Evolutionary conservation across 2,329 filamentous ascomycete genomes (phyloP), one percentile per base, ranked within the genome.

Genomic region (Beauveria scarabaeidicola): DNA sequence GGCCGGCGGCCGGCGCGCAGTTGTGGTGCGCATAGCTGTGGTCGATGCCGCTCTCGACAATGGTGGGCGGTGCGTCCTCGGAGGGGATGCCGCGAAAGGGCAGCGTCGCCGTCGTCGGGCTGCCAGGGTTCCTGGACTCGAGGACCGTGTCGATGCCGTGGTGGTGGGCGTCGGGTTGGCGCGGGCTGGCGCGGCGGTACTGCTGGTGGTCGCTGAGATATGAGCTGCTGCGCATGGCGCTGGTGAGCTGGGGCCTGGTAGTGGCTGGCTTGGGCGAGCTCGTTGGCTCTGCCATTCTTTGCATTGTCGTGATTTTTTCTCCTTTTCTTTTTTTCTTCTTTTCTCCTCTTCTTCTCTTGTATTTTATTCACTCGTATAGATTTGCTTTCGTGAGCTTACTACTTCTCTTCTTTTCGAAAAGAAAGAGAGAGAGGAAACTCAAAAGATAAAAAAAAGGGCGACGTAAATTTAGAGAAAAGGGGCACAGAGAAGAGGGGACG

Each of bases 71-170:
- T 62, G 81, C 77, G 29, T 82, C 79, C 32, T 81, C 76, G 57
- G 81, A 83, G 8, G 83, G 84, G 52, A 87, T 77, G 61, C 84
- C 84, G 64, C 80, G 83, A 73, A 84, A 87, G 38, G 76, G 76
- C 53, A 77, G 72, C 59, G 77, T 72, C 3, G 46, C 23, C 15
- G 74, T 25, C 5, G 48, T 40, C 19, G 56, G 56, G 13, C 56
- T 52, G 38, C 47, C 41, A 13, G 77, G 47, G 73, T 36, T 79
- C 36, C 25, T 66, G 61, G 83, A 80, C 69, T 87, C 84, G 55
- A 87, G 79, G 17, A 87, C 82, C 50, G 82, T 84, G 68, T 87
- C 84, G 65, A 87, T 87, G 63, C 83, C 83, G 63, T 83, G 82
- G 68, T 81, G 78, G 61, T 81, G 78, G 61, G 74, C 75, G 29